Conservation (phyloP, 306 rosid genomes). For the Morella rubra region DNA sequence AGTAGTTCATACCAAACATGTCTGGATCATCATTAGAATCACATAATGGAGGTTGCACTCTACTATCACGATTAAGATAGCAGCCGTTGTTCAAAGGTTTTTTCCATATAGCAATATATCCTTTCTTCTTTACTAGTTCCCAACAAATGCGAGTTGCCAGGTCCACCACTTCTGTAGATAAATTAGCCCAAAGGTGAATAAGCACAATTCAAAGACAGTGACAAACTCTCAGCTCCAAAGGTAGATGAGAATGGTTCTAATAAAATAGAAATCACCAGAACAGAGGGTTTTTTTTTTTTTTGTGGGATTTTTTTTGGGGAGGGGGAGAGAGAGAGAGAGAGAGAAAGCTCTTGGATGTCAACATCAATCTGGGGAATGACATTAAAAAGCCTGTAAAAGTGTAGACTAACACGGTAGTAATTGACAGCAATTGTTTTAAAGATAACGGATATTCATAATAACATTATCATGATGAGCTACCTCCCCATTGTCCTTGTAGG, state of each 20-base stretch:
- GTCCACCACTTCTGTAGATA: conserved; percentile 67
- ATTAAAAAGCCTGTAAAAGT: neutral
- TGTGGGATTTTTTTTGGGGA: no score
- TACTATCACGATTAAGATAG: conserved; percentile 60
- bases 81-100: conserved; percentile 80
- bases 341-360: neutral
- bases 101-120: conserved; percentile 82
- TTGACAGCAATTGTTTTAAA: neutral
- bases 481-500: conserved; percentile 85
- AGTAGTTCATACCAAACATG: conserved; percentile 63
- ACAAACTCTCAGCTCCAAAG: conserved; percentile 9
- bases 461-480: conserved; percentile 37
- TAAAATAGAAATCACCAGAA: neutral
- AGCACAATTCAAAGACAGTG: conserved; percentile 15
- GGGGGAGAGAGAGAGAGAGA: neutral
- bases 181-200: conserved; percentile 25
- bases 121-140: conserved; percentile 78
- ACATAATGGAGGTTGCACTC: conserved; percentile 66
- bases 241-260: conserved; percentile 6
- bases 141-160: conserved; percentile 72
- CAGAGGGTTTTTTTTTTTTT: neutral
- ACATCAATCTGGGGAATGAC: conserved; percentile 18
- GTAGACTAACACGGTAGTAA: neutral
- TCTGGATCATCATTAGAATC: conserved; percentile 74
- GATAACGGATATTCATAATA: neutral